Base-by-base conservation (phyloP, 345 rosid genomes). In the Gossypium thurberi region DNA sequence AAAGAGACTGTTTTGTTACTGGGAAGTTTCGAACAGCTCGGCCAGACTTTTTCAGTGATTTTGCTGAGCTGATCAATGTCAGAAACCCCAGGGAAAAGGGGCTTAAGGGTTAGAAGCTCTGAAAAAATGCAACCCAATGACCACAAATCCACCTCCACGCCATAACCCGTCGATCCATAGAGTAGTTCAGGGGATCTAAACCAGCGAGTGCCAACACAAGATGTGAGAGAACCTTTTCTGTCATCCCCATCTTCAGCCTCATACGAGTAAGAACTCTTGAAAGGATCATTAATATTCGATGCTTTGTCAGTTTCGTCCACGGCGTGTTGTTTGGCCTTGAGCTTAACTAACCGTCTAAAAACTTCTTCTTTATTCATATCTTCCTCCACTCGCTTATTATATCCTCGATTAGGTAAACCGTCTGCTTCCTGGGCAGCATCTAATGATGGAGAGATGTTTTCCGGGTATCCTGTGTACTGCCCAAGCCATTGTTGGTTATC, bases 191-290 rank as follows among this genome's bases (percentile, higher is more conserved):
- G 94, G 12, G 97, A 87, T 76, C 91, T 87, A 85, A 92, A 95
- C 99, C 99, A 91, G n/a, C 98, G 90, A 21, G 99, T 95, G 28
- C 99, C 99, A 33, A 91, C 97, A 66, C 93, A 91, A 33, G 97
- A 90, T 43, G 98, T 96, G 82, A 96, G 85, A 18, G 84, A 78
- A 67, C 89, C 94, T 8, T 70, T 80, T 64, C 69, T 69, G 28
- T 70, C 87, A 74, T 81, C 84, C 18, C 65, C 87, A 69, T 86
- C 94, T 57, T 88, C 97, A 40, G 80, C 86, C 74, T 86, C 94
- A 5, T 81, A 89, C 40, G 83, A 74, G 78, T 81, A 88, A 8
- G 87, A 82, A 69, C 85, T 83, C 78, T 78, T 79, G 15, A 89
- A 80, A 20, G 82, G 79, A 71, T 93, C 97, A 51, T 77, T 81